phyloP scores from a whole-genome alignment of 73 alveolate species.

The Paramecium tetraurelia region DNA sequence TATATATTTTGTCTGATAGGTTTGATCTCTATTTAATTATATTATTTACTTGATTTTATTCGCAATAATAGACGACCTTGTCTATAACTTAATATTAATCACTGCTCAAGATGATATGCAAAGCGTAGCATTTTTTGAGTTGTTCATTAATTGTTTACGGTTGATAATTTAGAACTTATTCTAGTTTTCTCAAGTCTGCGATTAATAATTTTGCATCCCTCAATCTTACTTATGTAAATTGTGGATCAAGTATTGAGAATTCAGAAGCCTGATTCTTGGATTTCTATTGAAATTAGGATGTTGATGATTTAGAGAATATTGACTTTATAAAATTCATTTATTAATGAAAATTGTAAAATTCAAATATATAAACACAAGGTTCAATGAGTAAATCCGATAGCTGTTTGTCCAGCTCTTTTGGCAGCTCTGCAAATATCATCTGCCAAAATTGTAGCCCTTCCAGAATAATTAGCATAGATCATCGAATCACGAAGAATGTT shows the following conservation, averaged over 20 bases:
- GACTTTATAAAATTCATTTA: slow-evolving; percentile 29
- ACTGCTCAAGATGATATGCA: background rate
- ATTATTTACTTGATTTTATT: background rate
- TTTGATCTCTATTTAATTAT: background rate
- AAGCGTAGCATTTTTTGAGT: background rate
- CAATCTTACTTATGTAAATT: slow-evolving; percentile 10
- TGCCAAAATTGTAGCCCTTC: slow-evolving; percentile 15
- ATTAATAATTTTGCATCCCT: background rate
- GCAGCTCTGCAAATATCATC: slow-evolving; percentile 41
- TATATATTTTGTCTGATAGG: too few species aligned
- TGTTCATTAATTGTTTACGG: background rate
- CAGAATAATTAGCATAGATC: slow-evolving; percentile 58
- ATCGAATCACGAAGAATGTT: slow-evolving; percentile 76
- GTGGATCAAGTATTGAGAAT: background rate
- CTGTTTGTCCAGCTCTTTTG: slow-evolving; percentile 5
- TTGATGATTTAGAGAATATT: background rate
- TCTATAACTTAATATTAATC: background rate
- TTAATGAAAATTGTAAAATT: background rate
- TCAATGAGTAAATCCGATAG: background rate
- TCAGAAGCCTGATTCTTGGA: background rate
- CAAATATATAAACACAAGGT: background rate
- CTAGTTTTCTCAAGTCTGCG: background rate
- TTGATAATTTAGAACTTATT: background rate
- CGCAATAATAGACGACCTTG: background rate
- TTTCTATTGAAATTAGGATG: background rate